Evolutionary conservation across 2,329 filamentous ascomycete species (phyloP).

Genomic region (Penicillium sp.): DNA sequence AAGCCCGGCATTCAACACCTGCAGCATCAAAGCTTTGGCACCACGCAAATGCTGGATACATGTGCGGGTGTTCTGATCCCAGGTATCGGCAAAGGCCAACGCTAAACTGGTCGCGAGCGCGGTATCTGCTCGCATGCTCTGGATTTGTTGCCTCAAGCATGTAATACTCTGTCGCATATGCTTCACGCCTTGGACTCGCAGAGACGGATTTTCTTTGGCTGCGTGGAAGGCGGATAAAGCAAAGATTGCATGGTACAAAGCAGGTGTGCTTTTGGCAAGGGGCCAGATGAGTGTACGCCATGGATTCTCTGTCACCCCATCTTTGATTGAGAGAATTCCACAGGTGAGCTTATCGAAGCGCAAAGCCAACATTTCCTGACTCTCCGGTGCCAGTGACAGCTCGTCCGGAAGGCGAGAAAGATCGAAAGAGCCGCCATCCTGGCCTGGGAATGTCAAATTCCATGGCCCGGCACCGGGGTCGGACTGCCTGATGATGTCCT

Average conservation of each 20-base stretch:
- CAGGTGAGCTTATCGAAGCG: slow-evolving; percentile 67
- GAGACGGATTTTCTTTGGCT: slow-evolving; percentile 55
- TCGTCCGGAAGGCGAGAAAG: slow-evolving; percentile 43
- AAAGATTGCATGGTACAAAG: slow-evolving; percentile 66
- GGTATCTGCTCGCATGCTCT: slow-evolving; percentile 62
- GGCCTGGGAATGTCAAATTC: slow-evolving; percentile 40
- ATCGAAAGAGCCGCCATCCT: slow-evolving; percentile 37
- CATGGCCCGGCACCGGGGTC: slow-evolving; percentile 33
- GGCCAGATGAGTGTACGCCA: slow-evolving; percentile 72
- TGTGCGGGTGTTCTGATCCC: slow-evolving; percentile 67
- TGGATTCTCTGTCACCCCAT: slow-evolving; percentile 67
- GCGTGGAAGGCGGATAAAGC: slow-evolving; percentile 70
- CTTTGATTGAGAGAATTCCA: slow-evolving; percentile 68
- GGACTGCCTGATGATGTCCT: slow-evolving; percentile 53
- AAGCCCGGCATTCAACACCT: slow-evolving; percentile 51
- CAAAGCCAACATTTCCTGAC: slow-evolving; percentile 61
- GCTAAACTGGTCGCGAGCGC: slow-evolving; percentile 69
- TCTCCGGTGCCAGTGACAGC: slow-evolving; percentile 51
- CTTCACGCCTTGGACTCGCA: slow-evolving; percentile 64
- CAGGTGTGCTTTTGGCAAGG: slow-evolving; percentile 61
- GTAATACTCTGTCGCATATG: slow-evolving; percentile 66
- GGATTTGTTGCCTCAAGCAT: slow-evolving; percentile 58
- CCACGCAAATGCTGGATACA: slow-evolving; percentile 69
- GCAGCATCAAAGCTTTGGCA: slow-evolving; percentile 62
- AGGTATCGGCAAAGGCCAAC: slow-evolving; percentile 68